A percentile compares a stretch with the other conserved stretches of the same genome.
Evolutionary conservation across 176 grass and related monocot genomes (phyloP).

Genomic region (Avena sativa): DNA sequence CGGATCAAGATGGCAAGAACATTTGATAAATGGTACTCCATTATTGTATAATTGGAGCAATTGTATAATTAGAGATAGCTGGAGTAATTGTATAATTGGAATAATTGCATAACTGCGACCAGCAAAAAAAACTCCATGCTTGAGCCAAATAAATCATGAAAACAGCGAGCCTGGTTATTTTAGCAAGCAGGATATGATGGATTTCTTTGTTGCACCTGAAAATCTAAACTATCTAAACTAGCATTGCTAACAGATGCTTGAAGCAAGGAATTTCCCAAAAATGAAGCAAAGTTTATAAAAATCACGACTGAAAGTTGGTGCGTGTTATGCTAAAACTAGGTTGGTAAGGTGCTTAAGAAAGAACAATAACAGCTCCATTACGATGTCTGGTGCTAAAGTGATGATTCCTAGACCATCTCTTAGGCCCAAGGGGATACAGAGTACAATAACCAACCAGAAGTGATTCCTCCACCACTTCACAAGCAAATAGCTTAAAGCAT

Average conservation of each 20-base stretch:
- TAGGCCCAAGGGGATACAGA: background rate
- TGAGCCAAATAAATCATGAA: conserved; percentile 20
- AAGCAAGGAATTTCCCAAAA: conserved; percentile 29
- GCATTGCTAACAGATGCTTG: conserved; percentile 4
- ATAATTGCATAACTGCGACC: background rate
- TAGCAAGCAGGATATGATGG: background rate
- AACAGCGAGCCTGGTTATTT: background rate
- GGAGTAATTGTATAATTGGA: no score
- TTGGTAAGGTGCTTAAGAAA: conserved; percentile 29
- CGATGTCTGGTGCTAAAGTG: conserved; percentile 1
- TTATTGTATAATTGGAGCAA: background rate
- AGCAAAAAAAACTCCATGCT: conserved; percentile 25
- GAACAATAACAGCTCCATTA: conserved; percentile 11
- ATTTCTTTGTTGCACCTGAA: conserved; percentile 23
- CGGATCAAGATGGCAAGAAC: conserved; percentile 2
- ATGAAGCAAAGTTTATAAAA: conserved; percentile 33
- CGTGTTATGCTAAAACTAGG: conserved; percentile 26
- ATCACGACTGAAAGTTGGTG: conserved; percentile 12
- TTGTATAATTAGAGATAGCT: no score
- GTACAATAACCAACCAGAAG: conserved; percentile 30
- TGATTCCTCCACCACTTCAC: conserved; percentile 41
- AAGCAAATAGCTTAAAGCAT: conserved; percentile 41
- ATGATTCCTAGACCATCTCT: conserved; percentile 40
- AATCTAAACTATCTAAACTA: background rate
- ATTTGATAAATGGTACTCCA: conserved; percentile 17